A percentile compares a stretch with the other conserved stretches of the same genome.
Evolutionary conservation across 2,329 filamentous ascomycete species (phyloP).

Genomic region (Fonsecaea multimorphosa): DNA sequence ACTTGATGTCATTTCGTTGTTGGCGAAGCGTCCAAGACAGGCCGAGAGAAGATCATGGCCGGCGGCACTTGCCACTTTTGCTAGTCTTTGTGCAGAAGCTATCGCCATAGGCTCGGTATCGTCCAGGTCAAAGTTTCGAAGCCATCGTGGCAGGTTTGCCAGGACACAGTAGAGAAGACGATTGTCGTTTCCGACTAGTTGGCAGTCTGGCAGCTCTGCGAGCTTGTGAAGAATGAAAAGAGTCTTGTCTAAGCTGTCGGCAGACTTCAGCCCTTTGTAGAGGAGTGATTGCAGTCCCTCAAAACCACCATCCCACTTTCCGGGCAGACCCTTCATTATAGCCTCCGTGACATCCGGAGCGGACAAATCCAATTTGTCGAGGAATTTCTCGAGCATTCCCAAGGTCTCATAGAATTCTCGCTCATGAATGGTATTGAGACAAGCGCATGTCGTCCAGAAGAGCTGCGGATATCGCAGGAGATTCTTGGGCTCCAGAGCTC

Average conservation of each 20-base stretch:
- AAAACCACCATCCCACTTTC: slow-evolving; percentile 87
- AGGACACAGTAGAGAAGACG: slow-evolving; percentile 84
- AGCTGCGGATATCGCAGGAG: slow-evolving; percentile 90
- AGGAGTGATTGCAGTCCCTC: slow-evolving; percentile 84
- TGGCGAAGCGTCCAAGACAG: slow-evolving; percentile 50
- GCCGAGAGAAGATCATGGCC: slow-evolving; percentile 59
- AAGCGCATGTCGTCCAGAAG: slow-evolving; percentile 98
- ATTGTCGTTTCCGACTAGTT: slow-evolving; percentile 79
- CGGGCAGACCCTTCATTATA: slow-evolving; percentile 78
- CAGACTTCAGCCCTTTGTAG: slow-evolving; percentile 91
- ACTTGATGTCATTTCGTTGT: slow-evolving; percentile 68
- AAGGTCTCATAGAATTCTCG: slow-evolving; percentile 90
- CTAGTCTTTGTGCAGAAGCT: slow-evolving; percentile 40
- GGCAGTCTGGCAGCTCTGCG: slow-evolving; percentile 76
- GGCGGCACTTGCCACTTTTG: slow-evolving; percentile 74
- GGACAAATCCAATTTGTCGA: slow-evolving; percentile 82
- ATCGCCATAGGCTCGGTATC: slow-evolving; percentile 20
- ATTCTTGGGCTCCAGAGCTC: slow-evolving; percentile 78
- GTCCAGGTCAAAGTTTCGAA: slow-evolving; percentile 72
- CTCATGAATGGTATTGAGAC: slow-evolving; percentile 95
- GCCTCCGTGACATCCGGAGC: slow-evolving; percentile 71
- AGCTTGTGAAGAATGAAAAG: slow-evolving; percentile 79
- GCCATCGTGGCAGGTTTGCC: slow-evolving; percentile 87
- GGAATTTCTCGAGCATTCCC: slow-evolving; percentile 85
- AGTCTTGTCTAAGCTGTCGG: slow-evolving; percentile 77